phyloP scores from a whole-genome alignment of 306 rosid genomes.

The Pterocarpus macrocarpus region DNA sequence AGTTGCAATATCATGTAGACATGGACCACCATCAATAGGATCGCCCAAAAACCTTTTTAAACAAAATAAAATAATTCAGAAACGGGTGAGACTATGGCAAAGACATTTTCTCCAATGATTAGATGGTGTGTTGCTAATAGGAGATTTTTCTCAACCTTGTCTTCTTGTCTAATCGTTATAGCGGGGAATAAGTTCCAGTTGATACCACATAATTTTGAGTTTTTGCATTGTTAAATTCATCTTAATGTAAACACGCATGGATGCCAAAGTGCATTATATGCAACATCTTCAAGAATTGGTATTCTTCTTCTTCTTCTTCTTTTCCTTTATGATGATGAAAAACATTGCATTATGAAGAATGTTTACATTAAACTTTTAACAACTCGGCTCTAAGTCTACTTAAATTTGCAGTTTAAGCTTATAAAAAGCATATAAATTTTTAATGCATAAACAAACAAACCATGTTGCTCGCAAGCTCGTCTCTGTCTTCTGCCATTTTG shows the following conservation, averaged over 20 bases:
- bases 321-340: not conserved
- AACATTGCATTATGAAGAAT: not conserved
- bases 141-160: conserved; percentile 50
- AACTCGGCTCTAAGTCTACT: not conserved
- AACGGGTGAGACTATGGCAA: conserved; percentile 43
- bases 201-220: conserved; percentile 49
- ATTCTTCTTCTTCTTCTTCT: not conserved
- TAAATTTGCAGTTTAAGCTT: not conserved
- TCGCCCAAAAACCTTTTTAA: conserved; percentile 50
- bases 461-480: not conserved
- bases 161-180: conserved; percentile 50
- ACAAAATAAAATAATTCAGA: conserved; percentile 54
- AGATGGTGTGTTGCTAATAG: conserved; percentile 45
- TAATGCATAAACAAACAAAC: not conserved
- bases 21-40: conserved; percentile 58
- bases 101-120: conserved; percentile 59
- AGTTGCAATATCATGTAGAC: conserved; percentile 44
- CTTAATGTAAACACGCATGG: conserved; percentile 13
- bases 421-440: not conserved
- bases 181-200: conserved; percentile 43
- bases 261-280: conserved; percentile 28
- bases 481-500: not conserved
- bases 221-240: conserved; percentile 36
- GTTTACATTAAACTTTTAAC: not conserved
- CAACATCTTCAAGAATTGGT: not conserved